Conservation (phyloP, 1,284 basidiomycete genomes). For the Pseudozyma tsukubaensis region DNA sequence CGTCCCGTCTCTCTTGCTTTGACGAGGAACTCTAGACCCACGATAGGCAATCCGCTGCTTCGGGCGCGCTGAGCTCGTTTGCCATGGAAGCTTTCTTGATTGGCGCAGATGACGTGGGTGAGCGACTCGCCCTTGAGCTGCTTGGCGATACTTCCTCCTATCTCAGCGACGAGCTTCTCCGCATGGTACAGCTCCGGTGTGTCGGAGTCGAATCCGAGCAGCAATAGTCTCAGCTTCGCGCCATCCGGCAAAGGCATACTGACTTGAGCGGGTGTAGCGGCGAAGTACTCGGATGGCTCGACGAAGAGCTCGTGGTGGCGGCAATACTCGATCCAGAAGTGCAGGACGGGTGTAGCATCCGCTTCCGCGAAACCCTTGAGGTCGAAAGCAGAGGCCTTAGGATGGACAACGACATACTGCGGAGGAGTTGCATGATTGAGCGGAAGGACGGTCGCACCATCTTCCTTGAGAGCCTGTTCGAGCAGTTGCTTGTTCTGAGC, state of each 20-base stretch:
- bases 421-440: conserved; percentile 3
- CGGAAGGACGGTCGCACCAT: conserved; percentile 31
- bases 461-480: conserved; percentile 24
- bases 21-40: conserved; percentile 38
- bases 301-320: conserved; percentile 50
- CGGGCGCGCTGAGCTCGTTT: conserved; percentile 34
- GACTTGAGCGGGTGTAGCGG: conserved; percentile 37
- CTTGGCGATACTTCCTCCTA: conserved; percentile 41
- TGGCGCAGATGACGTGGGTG: conserved; percentile 52
- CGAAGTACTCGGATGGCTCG: conserved; percentile 45
- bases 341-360: conserved; percentile 34
- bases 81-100: conserved; percentile 25
- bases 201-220: conserved; percentile 48
- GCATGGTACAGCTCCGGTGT: conserved; percentile 56
- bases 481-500: conserved; percentile 30
- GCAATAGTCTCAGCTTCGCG: conserved; percentile 22
- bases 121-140: conserved; percentile 33
- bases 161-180: conserved; percentile 39
- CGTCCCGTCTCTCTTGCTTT: conserved; percentile 29
- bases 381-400: conserved; percentile 13
- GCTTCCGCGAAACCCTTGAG: conserved; percentile 14
- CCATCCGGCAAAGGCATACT: conserved; percentile 40
- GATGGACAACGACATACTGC: conserved; percentile 35
- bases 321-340: conserved; percentile 61
- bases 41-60: conserved; percentile 38